phyloP scores from a whole-genome alignment of 768 basidiomycete genomes.

The Lentinus brumalis region DNA sequence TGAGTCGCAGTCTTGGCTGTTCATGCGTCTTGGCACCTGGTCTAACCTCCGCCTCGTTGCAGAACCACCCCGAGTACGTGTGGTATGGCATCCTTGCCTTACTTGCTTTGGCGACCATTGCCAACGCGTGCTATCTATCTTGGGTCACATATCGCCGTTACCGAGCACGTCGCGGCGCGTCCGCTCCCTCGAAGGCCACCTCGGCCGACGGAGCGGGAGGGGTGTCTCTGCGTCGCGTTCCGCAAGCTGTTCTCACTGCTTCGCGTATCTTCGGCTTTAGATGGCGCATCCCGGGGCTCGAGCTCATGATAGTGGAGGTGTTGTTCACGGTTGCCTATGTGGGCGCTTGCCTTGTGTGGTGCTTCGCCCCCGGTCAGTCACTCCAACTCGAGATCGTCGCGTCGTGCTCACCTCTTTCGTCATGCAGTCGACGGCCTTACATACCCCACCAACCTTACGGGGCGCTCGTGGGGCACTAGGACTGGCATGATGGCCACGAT shows the following conservation, averaged over 20 bases:
- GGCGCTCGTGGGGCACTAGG: conserved; percentile 28
- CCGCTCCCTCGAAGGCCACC: neutral
- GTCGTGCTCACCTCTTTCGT: neutral
- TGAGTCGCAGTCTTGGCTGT: neutral
- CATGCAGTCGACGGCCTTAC: neutral
- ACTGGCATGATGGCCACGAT: conserved; percentile 45
- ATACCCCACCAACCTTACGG: conserved; percentile 14
- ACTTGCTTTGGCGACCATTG: conserved; percentile 18
- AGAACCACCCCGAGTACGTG: conserved; percentile 6
- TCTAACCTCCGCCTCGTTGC: neutral
- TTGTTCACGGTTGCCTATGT: conserved; percentile 30
- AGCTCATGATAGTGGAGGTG: conserved; percentile 31
- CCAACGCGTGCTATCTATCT: conserved; percentile 20
- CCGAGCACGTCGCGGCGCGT: neutral
- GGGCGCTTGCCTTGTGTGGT: conserved; percentile 31
- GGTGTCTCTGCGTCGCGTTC: conserved; percentile 26
- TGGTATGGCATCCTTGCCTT: conserved; percentile 11
- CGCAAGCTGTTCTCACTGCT: conserved; percentile 28
- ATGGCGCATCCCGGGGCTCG: conserved; percentile 27
- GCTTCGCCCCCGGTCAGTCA: conserved; percentile 32
- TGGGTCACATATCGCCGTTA: conserved; percentile 24
- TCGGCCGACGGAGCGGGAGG: neutral
- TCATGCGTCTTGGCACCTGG: neutral
- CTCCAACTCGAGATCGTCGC: neutral
- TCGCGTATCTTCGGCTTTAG: conserved; percentile 33